Evolutionary conservation across 805 yeast genomes (phyloP), one percentile per base, ranked within the genome.

Genomic region (Sugiyamaella marilandica): DNA sequence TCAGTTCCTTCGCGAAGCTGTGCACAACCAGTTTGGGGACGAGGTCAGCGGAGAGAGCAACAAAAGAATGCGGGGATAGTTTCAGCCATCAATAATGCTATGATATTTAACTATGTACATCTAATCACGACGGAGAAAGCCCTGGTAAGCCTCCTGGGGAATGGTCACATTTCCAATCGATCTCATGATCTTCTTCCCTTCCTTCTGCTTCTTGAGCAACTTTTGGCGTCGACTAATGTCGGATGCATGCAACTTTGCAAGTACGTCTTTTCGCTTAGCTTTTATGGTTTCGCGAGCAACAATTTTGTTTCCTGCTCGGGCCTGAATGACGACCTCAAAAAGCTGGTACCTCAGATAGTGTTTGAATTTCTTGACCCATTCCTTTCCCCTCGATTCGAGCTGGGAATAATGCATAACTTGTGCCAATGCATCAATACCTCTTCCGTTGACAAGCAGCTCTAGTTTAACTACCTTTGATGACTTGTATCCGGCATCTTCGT

Each of bases 251-350:
- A 94, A 72, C 64, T 83, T 87, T 29, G 94, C 96, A 51, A 94
- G 75, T n/a, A 92, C 99, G 69, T 92, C 98, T 70, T 92, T 92
- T 55, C 97, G 75, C 65, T 88, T 81, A 5, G 98, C 98, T 66
- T 88, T 87, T 57, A 94, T 87, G 0, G 97, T 91, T 64, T 92
- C 96, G 57, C 99, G 74, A 0, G 98, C 96, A 8, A 92, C 75
- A 24, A 90, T 83, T 64, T 84, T 83, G 61, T 79, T 81, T 54
- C 84, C 85, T 11, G 92, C 91, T 59, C 80, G 78, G 2, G 98
- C 97, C 66, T 92, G 99, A 51, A 92, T 87, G 11, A 90, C 83
- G 26, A 94, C 96, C 67, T 92, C 98, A 64, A 87, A 92, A 58
- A 91, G 79, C 67, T 94, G 97, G 52, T 84, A 84, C 56, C 83